Evolutionary conservation across 192 early-diverging fungal genomes (phyloP), one percentile per base, ranked within the genome.

Genomic region (Podila verticillata): DNA sequence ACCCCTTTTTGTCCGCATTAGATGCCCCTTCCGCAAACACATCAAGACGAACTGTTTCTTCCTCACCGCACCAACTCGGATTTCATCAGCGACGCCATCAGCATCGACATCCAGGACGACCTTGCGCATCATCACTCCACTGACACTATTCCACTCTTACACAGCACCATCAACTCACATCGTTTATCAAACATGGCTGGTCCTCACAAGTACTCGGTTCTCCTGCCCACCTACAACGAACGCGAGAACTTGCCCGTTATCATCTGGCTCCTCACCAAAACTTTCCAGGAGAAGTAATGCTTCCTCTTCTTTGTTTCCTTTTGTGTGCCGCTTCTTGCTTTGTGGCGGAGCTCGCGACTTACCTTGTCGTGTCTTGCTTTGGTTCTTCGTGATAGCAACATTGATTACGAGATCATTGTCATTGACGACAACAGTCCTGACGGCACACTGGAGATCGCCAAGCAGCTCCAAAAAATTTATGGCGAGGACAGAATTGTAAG

Each of bases 141-240:
- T 49, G 1, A 54, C 51, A 1, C 36, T 47, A 26, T 12, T 20
- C 48, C 15, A 22, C 51, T 32, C 44, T 22, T 34, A 8, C 56
- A 32, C 54, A 51, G 17, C 62, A 65, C 54, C 74, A 78, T 58
- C 65, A 57, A 48, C 64, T 61, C 31, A 30, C 35, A 28, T 39
- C 39, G 15, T 26, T 17, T 15, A 28, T 49, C 44, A 44, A 64
- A 72, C 65, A 80, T 80, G 77, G 10, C 61, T 31, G 61, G 65
- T 29, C 77, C 72, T 26, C 77, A 91, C 83, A 94, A 94, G 81
- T 99, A 97, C 83, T 94, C 94, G 15, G 96, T 99, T 4, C 89
- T 99, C 51, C 84, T 99, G n/a, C 97, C 97, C 20, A 99, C 97
- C 26, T 99, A 99, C 87, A 98, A 99, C 70, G 97, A 99, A 82